A percentile compares a stretch with the other conserved stretches of the same genome.
Conservation (phyloP, 768 basidiomycete species). For the Lactifluus rugatus region DNA sequence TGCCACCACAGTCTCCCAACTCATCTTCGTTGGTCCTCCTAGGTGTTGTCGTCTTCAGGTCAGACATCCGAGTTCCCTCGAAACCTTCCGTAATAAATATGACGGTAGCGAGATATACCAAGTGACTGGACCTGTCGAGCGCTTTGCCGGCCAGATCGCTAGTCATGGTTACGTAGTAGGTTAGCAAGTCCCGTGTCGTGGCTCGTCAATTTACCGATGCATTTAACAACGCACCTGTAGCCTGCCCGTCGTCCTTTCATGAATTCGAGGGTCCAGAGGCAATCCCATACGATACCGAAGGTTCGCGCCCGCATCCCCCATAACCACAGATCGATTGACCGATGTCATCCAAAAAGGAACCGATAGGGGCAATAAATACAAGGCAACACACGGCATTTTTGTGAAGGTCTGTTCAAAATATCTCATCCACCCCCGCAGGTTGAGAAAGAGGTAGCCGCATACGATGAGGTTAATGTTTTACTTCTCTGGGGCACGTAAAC, state of each 20-base stretch:
- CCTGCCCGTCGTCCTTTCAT: constrained; percentile 80
- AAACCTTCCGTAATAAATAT: background rate
- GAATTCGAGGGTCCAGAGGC: constrained; percentile 87
- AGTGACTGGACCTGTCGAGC: constrained; percentile 94
- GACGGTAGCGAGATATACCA: constrained; percentile 80
- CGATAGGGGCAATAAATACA: constrained; percentile 88
- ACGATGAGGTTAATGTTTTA: constrained; percentile 58
- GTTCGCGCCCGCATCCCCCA: constrained; percentile 31
- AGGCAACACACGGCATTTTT: constrained; percentile 34
- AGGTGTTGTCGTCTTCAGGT: constrained; percentile 84
- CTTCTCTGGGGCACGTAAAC: background rate
- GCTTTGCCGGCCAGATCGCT: constrained; percentile 81
- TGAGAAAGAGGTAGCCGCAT: constrained; percentile 79
- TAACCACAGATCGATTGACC: background rate
- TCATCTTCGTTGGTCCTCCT: background rate
- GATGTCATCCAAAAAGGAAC: constrained; percentile 40
- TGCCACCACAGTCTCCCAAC: background rate
- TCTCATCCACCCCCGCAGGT: constrained; percentile 40
- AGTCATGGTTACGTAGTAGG: constrained; percentile 80
- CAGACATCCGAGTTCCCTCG: constrained; percentile 1
- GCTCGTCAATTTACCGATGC: background rate
- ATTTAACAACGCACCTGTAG: constrained; percentile 28
- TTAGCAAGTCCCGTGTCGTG: constrained; percentile 26
- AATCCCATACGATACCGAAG: constrained; percentile 82
- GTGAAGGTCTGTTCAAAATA: background rate